These are phyloP conservation scores for Tolypocladium sp. DNA, from an alignment of 2,329 filamentous ascomycete genomes.

Conservation along the genomic window DNA sequence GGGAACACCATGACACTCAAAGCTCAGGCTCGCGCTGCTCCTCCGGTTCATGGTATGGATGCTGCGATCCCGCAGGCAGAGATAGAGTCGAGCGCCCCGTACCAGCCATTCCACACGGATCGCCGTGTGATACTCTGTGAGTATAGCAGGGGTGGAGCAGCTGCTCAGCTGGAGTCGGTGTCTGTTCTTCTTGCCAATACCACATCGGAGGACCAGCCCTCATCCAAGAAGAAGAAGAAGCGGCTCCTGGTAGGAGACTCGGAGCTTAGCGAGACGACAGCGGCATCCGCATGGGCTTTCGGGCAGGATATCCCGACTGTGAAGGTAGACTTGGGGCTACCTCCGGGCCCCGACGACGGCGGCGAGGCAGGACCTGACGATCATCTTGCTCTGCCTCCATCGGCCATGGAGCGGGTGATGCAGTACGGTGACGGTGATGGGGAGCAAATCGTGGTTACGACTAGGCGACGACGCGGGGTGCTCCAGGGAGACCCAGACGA, in stretches of 20 bases:
- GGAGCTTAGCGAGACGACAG: constrained; percentile 5
- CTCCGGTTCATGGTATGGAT: constrained; percentile 38
- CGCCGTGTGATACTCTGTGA: constrained; percentile 71
- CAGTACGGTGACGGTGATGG: constrained; percentile 56
- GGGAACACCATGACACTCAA: constrained; percentile 45
- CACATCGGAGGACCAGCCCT: constrained; percentile 28
- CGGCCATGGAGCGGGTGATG: constrained; percentile 55
- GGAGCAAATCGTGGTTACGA: constrained; percentile 77
- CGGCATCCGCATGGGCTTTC: constrained; percentile 44
- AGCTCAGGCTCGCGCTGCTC: constrained; percentile 24
- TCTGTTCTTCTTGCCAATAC: constrained; percentile 30
- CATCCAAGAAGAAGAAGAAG: constrained; percentile 27
- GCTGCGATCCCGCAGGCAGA: constrained; percentile 68
- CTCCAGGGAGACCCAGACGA: constrained; percentile 46
- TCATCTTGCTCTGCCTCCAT: constrained; percentile 50
- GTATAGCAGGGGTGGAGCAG: constrained; percentile 31
- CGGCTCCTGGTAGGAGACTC: neutral
- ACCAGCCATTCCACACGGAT: constrained; percentile 93
- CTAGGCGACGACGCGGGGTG: constrained; percentile 54
- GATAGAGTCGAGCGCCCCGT: constrained; percentile 91
- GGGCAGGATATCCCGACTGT: constrained; percentile 42
- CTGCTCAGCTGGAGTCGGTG: constrained; percentile 24
- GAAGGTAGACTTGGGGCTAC: constrained; percentile 44
- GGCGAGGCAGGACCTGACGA: constrained; percentile 38
- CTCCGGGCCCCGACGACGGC: constrained; percentile 40